Base-by-base conservation (phyloP, 805 yeast species). In the Candida easanensis region DNA sequence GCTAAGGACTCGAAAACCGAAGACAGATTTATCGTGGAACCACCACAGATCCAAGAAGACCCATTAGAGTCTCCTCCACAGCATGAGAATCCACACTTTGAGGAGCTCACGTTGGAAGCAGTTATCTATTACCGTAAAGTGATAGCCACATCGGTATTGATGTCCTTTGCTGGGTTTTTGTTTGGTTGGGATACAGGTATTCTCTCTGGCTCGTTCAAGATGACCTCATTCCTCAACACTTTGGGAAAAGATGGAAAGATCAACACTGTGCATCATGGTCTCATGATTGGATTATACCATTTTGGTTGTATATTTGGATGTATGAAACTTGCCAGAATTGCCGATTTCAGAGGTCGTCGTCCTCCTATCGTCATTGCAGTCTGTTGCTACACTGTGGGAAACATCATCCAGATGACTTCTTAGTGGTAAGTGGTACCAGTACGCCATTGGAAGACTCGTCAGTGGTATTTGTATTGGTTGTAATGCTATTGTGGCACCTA, bases 181-280 rank as follows among this genome's bases (percentile, higher is more conserved):
- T 80, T 80, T 53, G 89, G 89, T 39, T 83, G 81, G 72, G 89
- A 82, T 64, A 79, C 87, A 31, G 88, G 88, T 57, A 80, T 84
- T 43, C 79, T 82, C 57, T 80, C 85, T n/a, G 86, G 87, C 42
- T 74, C 81, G 47, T 76, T 80, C 26, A 76, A 79, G 56, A 73
- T 81, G 41, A 30, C n/a, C n/a, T n/a, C 35, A 3, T 26, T 39
- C 15, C 33, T 36, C 3, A 16, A 10, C 4, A 11, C 13, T 4
- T 23, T 28, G 5, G 23, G 5, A 18, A 44, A 56, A 13, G 68
- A 80, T 49, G 80, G 80, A 53, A 86, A 55, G 73, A 49, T 61
- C 68, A 17, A 45, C 27, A 22, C 30, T 10, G 34, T 48, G 16
- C 18, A 25, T 9, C 48, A 48, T 19, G 82, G 83, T 14, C 62